Base-by-base conservation (phyloP, 176 grass and related monocot genomes). In the Lolium rigidum region DNA sequence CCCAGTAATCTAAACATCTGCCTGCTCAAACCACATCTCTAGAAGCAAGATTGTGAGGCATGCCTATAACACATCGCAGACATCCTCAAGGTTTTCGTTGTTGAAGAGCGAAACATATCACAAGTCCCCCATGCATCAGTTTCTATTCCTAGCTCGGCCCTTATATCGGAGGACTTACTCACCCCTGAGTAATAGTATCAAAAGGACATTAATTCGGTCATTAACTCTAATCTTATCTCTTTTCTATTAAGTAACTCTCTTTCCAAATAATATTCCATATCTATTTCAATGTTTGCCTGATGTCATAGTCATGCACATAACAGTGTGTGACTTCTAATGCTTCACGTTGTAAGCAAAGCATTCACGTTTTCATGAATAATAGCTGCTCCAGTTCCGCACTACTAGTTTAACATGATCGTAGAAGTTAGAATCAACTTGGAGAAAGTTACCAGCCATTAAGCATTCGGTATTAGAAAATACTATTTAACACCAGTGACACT, bases 261-360 rank as follows among this genome's bases (percentile, higher is more conserved):
- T 66, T 31, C 63, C 14, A 16, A 65, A 65, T 65, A 51, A 17
- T 17, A 74, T 51, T 28, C 71, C 21, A 16, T 9, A 4, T 49
- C 16, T 51, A 74, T 28, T 51, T 12, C 1, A 7, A 28, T 17
- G 51, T 65, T 31, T 65, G 1, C 63, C 63, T 11, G 31, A 7
- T 65, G 12, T 16, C 25, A 65, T 65, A 65, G n/a, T 17, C 46
- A 74, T 75, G 48, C 7, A 51, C 22, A 74, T 74, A 52, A 52
- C 24, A 31, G 24, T 25, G 15, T 25, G 17, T 51, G 44, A 76
- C 50, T 51, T 15, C 28, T 44, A 77, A 60, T 1, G 4, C 68
- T 85, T 66, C 58, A 35, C 48, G 28, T 1, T 75, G 72, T 52
- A 52, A 85, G 8, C 41, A 82, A 20, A 62, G 2, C n/a, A 61